phyloP scores from a whole-genome alignment of 1,284 basidiomycete genomes.

The Fomitopsis pinicola region DNA sequence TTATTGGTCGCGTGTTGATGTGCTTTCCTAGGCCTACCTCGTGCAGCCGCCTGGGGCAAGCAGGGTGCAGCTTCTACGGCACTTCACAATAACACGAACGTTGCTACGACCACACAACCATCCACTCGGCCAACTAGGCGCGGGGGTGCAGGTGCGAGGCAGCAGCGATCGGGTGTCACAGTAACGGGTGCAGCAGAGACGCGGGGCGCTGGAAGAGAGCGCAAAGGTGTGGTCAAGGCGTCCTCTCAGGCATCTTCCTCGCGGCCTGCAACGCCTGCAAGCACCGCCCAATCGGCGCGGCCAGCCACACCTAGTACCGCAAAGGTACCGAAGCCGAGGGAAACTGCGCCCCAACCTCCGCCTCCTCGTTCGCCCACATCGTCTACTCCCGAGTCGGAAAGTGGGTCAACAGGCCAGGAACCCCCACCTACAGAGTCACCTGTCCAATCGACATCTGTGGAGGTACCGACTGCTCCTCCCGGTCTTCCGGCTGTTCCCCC shows the following conservation, averaged over 20 bases:
- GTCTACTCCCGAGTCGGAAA: constrained; percentile 37
- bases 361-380: constrained; percentile 46
- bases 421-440: constrained; percentile 41
- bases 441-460: constrained; percentile 37
- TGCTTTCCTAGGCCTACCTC: constrained; percentile 54
- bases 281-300: constrained; percentile 30
- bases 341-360: constrained; percentile 23
- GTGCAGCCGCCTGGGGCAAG: constrained; percentile 81
- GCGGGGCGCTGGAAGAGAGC: constrained; percentile 34
- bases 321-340: constrained; percentile 39
- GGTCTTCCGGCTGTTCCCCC: constrained; percentile 45
- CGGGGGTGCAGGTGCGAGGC: constrained; percentile 17
- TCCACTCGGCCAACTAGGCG: constrained; percentile 24
- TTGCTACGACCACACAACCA: constrained; percentile 10
- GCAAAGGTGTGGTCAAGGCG: constrained; percentile 39
- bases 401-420: constrained; percentile 29
- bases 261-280: constrained; percentile 57
- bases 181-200: constrained; percentile 32
- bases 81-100: constrained; percentile 27
- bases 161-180: constrained; percentile 25
- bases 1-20: constrained; percentile 22
- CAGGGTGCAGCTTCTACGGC: constrained; percentile 32
- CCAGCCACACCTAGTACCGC: constrained; percentile 43
- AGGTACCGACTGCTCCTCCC: constrained; percentile 34
- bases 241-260: constrained; percentile 55